Evolutionary conservation across 306 rosid species (phyloP), one percentile per base, ranked within the genome.

Genomic region (Cyclanthera cordifolia): DNA sequence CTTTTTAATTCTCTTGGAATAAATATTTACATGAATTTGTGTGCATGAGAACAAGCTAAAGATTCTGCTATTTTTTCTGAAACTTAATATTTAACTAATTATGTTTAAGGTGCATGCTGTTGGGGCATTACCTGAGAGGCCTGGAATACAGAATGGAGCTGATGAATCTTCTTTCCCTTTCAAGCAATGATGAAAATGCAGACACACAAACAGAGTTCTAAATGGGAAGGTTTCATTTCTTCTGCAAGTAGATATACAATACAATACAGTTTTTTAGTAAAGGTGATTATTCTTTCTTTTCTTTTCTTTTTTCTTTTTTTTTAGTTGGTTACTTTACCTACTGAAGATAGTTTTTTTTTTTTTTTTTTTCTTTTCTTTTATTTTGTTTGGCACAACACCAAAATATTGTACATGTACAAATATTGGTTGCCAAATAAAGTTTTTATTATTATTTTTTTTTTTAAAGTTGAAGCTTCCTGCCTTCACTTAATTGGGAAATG

Each of bases 71-170:
- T n/a, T n/a, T 63, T 39, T 20, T 8, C 17, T 10, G 51, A 14
- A 23, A 37, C 53, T 45, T 45, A 49, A 53, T 78, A 11, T 27
- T 59, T 1, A 13, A 66, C 25, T 39, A 24, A 24, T 63, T 6
- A 1, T 45, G 6, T 41, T 37, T 2, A 69, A 93, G 98, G 98
- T 89, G 96, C 82, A 87, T 89, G 98, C 72, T 93, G 23, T 70
- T 93, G 80, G 98, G 98, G 71, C 96, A 93, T 85, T 75, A 86
- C 80, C 84, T 89, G 23, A 84, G 88, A 78, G 98, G 96, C 64
- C 96, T 89, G 2, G 96, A 93, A 82, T 89, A 85, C 70, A 87
- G 95, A 73, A 72, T 87, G 85, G 88, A 89, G 81, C 85, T 89
- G 73, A 83, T 60, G 72, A 82, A 93, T 69, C 82, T 93, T 67